phyloP scores from a whole-genome alignment of 495 filamentous ascomycete species.

The Chaetomidium leptoderma region DNA sequence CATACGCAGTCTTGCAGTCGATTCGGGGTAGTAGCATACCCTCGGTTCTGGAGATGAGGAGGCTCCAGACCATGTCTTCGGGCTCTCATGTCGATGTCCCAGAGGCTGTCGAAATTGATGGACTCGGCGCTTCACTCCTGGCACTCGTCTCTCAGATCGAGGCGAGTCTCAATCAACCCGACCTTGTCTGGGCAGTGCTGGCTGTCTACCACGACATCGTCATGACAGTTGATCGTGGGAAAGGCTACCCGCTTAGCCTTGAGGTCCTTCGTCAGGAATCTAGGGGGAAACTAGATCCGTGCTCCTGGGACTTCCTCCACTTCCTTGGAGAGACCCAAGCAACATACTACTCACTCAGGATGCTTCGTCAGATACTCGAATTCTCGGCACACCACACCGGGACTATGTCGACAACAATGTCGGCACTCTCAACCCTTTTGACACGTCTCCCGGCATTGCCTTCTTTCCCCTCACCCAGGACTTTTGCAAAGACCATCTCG shows the following conservation, averaged over 20 bases:
- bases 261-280: slow-evolving; percentile 26
- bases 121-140: slow-evolving; percentile 4
- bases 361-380: slow-evolving; percentile 54
- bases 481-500: slow-evolving; percentile 20
- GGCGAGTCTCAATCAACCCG: background rate
- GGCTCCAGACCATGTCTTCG: slow-evolving; percentile 26
- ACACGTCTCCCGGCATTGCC: slow-evolving; percentile 21
- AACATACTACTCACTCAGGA: slow-evolving; percentile 61
- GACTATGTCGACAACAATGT: background rate
- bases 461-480: slow-evolving; percentile 18
- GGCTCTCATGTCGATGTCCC: slow-evolving; percentile 20
- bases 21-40: slow-evolving; percentile 20
- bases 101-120: slow-evolving; percentile 1
- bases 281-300: slow-evolving; percentile 18
- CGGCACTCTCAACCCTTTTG: slow-evolving; percentile 3
- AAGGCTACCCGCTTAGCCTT: slow-evolving; percentile 24
- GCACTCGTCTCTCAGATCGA: slow-evolving; percentile 17
- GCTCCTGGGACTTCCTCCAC: slow-evolving; percentile 60
- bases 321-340: slow-evolving; percentile 60
- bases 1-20: slow-evolving; percentile 54
- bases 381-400: slow-evolving; percentile 16
- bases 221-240: slow-evolving; percentile 33
- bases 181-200: slow-evolving; percentile 37
- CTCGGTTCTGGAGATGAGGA: slow-evolving; percentile 29
- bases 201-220: slow-evolving; percentile 43